These are phyloP conservation scores for Xerocomellus dryophilus DNA, from an alignment of 768 basidiomycete genomes.

Conservation along the genomic window DNA sequence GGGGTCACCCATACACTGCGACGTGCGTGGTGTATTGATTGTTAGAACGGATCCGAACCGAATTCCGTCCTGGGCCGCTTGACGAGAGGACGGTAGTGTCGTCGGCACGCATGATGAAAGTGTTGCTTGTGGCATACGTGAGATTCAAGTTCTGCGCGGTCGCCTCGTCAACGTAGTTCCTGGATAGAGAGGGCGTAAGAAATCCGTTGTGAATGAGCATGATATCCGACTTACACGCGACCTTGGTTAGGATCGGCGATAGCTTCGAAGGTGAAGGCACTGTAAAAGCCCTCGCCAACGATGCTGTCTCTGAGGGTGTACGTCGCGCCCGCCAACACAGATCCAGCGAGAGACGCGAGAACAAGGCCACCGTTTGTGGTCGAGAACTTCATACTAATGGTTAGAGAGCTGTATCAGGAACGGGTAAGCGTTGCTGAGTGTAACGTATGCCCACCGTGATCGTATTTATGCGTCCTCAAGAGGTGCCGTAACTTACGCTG, in stretches of 20 bases:
- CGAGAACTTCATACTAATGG: slow-evolving; percentile 19
- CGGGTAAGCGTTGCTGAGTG: too few species aligned
- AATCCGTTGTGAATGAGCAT: neutral
- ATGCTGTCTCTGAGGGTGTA: slow-evolving; percentile 30
- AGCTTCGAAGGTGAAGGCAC: slow-evolving; percentile 32
- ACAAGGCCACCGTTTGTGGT: neutral
- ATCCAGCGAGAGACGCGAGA: slow-evolving; percentile 12
- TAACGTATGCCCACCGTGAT: too few species aligned
- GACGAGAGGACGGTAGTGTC: slow-evolving; percentile 30
- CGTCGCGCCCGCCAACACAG: slow-evolving; percentile 19
- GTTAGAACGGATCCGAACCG: slow-evolving; percentile 33
- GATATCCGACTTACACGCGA: slow-evolving; percentile 31
- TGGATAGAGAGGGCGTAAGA: slow-evolving; percentile 6
- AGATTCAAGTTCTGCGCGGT: slow-evolving; percentile 30
- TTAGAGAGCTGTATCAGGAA: neutral
- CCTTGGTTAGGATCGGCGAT: slow-evolving; percentile 38
- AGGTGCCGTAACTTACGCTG: too few species aligned
- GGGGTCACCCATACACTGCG: slow-evolving; percentile 25
- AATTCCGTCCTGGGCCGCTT: slow-evolving; percentile 35
- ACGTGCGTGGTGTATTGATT: slow-evolving; percentile 35
- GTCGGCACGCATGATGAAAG: slow-evolving; percentile 38
- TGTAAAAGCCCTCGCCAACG: slow-evolving; percentile 31
- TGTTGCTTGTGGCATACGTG: slow-evolving; percentile 25
- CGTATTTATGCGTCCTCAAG: too few species aligned
- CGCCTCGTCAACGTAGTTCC: slow-evolving; percentile 34